phyloP scores from a whole-genome alignment of 768 basidiomycete genomes.

The Lactifluus pinguis region DNA sequence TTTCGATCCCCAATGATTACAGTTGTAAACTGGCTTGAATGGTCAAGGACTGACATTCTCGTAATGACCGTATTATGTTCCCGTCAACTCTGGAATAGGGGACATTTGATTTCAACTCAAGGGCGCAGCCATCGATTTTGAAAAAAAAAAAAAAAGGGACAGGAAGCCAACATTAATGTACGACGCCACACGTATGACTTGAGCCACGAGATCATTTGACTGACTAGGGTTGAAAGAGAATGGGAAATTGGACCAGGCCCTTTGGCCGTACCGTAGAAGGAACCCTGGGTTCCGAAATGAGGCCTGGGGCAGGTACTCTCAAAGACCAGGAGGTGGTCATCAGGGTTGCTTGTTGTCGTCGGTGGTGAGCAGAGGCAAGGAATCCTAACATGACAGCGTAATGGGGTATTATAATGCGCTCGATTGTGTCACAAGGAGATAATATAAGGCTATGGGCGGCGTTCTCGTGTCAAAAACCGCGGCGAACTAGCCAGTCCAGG shows the following conservation, averaged over 20 bases:
- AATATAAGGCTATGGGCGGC: slow-evolving; percentile 15
- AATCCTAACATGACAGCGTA: not conserved
- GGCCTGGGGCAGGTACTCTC: not conserved
- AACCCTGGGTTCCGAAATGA: not conserved
- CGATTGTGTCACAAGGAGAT: slow-evolving; percentile 10
- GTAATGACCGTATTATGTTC: not conserved
- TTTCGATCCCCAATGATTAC: slow-evolving; percentile 7
- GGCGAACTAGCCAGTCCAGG: slow-evolving; percentile 49
- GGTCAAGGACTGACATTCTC: not conserved
- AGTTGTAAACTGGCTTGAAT: slow-evolving; percentile 5
- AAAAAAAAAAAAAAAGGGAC: not conserved
- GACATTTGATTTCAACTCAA: slow-evolving; percentile 1
- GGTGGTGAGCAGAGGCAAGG: not conserved
- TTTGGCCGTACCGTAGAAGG: not conserved
- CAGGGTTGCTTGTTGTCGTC: slow-evolving; percentile 6
- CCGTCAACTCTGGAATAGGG: slow-evolving; percentile 2
- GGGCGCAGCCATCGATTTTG: slow-evolving; percentile 5
- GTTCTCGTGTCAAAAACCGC: slow-evolving; percentile 45
- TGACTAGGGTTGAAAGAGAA: not conserved
- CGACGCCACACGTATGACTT: not conserved
- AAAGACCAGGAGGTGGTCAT: slow-evolving; percentile 3
- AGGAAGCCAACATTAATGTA: not conserved
- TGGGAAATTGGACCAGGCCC: not conserved
- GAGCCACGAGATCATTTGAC: not conserved
- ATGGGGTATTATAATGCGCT: slow-evolving; percentile 1